These are phyloP conservation scores for Berberis vulgaris DNA, from an alignment of 164 flowering plant genomes.

Conservation along the genomic window DNA sequence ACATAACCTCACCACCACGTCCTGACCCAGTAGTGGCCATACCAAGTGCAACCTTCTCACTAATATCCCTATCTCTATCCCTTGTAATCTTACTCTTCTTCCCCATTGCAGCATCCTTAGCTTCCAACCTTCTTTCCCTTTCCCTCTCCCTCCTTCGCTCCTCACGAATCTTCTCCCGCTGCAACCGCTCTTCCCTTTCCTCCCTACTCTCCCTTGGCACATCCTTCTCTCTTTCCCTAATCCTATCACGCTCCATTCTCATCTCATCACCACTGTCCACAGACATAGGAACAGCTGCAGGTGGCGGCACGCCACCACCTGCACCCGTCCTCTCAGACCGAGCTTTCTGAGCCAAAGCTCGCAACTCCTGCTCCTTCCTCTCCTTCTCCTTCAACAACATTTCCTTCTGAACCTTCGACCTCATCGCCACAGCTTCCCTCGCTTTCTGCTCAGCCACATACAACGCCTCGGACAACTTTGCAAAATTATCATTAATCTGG, in stretches of 20 bases:
- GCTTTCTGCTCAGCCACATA: slow-evolving; percentile 95
- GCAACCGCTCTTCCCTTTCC: slow-evolving; percentile 67
- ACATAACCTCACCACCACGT: slow-evolving; percentile 75
- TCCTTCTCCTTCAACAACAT: slow-evolving; percentile 88
- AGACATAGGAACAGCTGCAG: slow-evolving; percentile 35
- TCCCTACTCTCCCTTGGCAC: slow-evolving; percentile 55
- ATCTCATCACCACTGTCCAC: slow-evolving; percentile 18
- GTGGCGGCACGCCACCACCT: slow-evolving; percentile 7
- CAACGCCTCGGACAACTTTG: slow-evolving; percentile 78
- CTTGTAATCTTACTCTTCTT: slow-evolving; percentile 32
- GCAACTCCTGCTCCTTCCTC: slow-evolving; percentile 73
- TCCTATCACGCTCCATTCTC: slow-evolving; percentile 39
- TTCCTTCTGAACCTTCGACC: slow-evolving; percentile 90
- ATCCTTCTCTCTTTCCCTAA: slow-evolving; percentile 38
- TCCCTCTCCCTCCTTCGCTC: slow-evolving; percentile 87
- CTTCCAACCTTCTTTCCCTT: slow-evolving; percentile 90
- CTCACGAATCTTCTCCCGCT: slow-evolving; percentile 37
- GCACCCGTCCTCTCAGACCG: slow-evolving; percentile 69
- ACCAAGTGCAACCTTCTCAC: slow-evolving; percentile 94
- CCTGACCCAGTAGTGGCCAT: slow-evolving; percentile 43
- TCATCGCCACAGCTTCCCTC: slow-evolving; percentile 85
- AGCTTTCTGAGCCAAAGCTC: slow-evolving; percentile 78
- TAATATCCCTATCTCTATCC: slow-evolving; percentile 85
- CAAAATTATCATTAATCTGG: slow-evolving; percentile 91
- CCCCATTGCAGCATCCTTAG: slow-evolving; percentile 70